phyloP scores from a whole-genome alignment of 2,329 filamentous ascomycete genomes.

The Colletotrichum sp. region DNA sequence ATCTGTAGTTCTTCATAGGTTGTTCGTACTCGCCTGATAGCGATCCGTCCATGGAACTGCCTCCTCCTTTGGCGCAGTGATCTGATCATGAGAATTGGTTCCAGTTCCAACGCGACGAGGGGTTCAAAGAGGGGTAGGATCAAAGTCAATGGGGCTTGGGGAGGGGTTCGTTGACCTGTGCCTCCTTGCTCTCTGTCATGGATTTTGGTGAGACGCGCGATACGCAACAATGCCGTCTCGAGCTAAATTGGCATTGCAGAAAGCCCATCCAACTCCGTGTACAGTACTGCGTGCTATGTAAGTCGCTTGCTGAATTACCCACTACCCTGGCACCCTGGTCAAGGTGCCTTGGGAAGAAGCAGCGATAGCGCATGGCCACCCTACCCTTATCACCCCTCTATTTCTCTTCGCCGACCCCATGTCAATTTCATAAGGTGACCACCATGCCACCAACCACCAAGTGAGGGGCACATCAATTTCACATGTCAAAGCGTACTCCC shows the following conservation, averaged over 20 bases:
- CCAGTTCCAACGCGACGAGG: neutral
- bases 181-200: neutral
- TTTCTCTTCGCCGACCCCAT: neutral
- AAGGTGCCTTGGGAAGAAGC: neutral
- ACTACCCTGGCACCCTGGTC: neutral
- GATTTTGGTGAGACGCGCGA: slow-evolving; percentile 2
- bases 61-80: neutral
- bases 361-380: neutral
- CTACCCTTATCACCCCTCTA: neutral
- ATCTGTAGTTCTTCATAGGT: neutral
- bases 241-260: neutral
- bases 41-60: neutral
- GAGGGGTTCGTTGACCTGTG: neutral
- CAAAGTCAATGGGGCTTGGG: neutral
- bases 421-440: neutral
- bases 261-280: neutral
- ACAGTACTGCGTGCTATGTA: neutral
- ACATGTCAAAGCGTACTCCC: neutral
- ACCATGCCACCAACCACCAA: neutral
- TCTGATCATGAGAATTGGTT: neutral
- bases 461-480: neutral
- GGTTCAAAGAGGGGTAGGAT: neutral
- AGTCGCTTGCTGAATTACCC: too few species aligned
- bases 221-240: neutral
- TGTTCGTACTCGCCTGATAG: neutral